These are phyloP conservation scores for Boeremia exigua DNA, from an alignment of 2,329 filamentous ascomycete species.

Conservation along the genomic window DNA sequence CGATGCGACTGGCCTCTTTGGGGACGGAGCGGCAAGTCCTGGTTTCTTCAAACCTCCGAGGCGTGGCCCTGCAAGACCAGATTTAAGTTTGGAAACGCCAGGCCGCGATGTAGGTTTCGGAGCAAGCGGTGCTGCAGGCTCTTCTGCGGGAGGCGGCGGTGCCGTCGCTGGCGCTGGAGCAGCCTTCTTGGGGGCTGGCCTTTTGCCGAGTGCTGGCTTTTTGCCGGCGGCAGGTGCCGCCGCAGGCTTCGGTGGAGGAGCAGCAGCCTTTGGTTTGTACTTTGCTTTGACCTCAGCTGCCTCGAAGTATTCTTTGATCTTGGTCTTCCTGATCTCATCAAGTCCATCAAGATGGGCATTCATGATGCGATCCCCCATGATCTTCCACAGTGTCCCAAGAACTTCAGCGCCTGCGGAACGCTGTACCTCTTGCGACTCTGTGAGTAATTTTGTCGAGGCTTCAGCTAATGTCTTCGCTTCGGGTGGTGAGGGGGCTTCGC, in stretches of 20 bases:
- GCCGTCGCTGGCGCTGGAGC: slow-evolving; percentile 49
- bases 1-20: slow-evolving; percentile 53
- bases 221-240: slow-evolving; percentile 54
- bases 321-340: slow-evolving; percentile 93
- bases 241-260: slow-evolving; percentile 63
- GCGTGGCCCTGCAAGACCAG: slow-evolving; percentile 44
- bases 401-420: slow-evolving; percentile 91
- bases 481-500: slow-evolving; percentile 80
- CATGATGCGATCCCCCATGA: slow-evolving; percentile 96
- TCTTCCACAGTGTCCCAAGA: slow-evolving; percentile 96
- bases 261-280: slow-evolving; percentile 83
- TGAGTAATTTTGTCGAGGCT: slow-evolving; percentile 83
- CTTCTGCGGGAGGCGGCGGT: slow-evolving; percentile 49
- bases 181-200: slow-evolving; percentile 60
- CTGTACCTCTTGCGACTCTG: slow-evolving; percentile 84
- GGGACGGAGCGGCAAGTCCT: slow-evolving; percentile 48
- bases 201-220: slow-evolving; percentile 54
- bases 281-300: slow-evolving; percentile 84
- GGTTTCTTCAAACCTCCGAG: slow-evolving; percentile 53
- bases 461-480: slow-evolving; percentile 90
- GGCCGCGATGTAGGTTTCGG: slow-evolving; percentile 65
- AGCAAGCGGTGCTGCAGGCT: slow-evolving; percentile 61
- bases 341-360: slow-evolving; percentile 86
- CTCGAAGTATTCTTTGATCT: slow-evolving; percentile 92
- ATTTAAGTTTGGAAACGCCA: slow-evolving; percentile 50